Conservation (phyloP, 2,329 filamentous ascomycete species). For the Epichloe gansuensis region DNA sequence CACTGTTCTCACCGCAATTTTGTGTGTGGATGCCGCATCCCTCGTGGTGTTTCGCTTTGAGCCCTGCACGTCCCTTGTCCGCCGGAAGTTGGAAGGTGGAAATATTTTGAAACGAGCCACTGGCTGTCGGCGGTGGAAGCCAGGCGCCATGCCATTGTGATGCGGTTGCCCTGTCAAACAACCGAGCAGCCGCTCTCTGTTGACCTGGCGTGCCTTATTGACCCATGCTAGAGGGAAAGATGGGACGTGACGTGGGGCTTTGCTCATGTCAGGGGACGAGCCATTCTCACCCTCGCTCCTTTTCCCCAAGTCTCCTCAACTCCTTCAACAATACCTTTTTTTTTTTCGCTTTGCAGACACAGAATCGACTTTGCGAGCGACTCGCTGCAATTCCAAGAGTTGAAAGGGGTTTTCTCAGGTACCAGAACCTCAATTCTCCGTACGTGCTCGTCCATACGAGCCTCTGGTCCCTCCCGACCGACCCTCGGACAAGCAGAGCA, state of each 20-base stretch:
- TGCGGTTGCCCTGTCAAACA: slow-evolving; percentile 1
- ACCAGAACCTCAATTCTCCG: background rate
- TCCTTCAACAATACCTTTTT: background rate
- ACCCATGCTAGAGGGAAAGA: background rate
- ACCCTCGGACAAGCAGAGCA: background rate
- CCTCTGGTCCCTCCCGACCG: background rate
- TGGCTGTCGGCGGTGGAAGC: background rate
- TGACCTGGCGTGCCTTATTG: background rate
- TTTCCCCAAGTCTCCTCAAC: background rate
- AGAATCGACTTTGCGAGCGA: background rate
- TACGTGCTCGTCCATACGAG: background rate
- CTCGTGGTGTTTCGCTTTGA: slow-evolving; percentile 6
- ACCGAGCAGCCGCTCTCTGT: background rate
- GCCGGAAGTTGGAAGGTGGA: background rate
- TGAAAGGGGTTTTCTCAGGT: background rate
- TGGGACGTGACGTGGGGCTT: slow-evolving; percentile 1
- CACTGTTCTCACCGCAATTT: background rate
- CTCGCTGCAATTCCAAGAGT: background rate
- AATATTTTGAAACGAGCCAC: background rate
- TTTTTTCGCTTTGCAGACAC: background rate
- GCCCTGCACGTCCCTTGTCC: background rate
- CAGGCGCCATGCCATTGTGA: background rate
- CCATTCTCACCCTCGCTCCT: slow-evolving; percentile 1
- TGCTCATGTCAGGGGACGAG: slow-evolving; percentile 1
- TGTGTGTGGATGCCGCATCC: slow-evolving; percentile 5